phyloP scores from a whole-genome alignment of 2,329 filamentous ascomycete species.

The Colletotrichum filicis region DNA sequence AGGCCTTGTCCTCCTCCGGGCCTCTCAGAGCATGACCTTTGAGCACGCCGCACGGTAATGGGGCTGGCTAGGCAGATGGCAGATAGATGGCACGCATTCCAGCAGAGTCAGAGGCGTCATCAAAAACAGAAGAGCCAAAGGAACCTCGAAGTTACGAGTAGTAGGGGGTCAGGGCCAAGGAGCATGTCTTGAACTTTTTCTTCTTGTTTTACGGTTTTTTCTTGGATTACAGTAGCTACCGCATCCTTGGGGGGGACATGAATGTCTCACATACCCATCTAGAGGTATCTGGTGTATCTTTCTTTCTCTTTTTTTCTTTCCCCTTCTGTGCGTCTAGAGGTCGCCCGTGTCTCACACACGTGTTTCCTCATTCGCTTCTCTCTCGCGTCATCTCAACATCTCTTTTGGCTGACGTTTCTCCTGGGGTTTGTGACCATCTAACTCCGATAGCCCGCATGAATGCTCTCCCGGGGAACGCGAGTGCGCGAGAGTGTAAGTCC shows the following conservation, averaged over 20 bases:
- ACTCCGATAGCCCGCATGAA: neutral
- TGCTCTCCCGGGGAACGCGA: neutral
- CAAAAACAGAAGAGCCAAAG: neutral
- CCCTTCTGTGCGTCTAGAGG: neutral
- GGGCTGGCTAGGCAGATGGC: too few relatives aligned
- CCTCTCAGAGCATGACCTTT: neutral
- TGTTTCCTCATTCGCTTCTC: neutral
- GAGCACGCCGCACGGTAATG: neutral
- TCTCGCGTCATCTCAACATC: neutral
- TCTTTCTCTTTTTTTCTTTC: neutral
- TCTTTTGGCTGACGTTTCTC: neutral
- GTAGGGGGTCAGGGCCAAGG: neutral
- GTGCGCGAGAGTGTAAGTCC: neutral
- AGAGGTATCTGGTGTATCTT: conserved; percentile 26
- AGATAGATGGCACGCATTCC: conserved; percentile 6
- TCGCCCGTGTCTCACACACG: conserved; percentile 8
- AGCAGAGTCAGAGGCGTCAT: neutral
- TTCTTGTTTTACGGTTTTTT: conserved; percentile 24
- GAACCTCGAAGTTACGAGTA: neutral
- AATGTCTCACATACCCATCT: conserved; percentile 28
- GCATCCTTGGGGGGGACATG: conserved; percentile 18
- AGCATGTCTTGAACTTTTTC: conserved; percentile 12
- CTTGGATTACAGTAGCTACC: conserved; percentile 11
- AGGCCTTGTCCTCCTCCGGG: neutral
- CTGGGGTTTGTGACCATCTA: neutral